phyloP scores from a whole-genome alignment of 495 filamentous ascomycete species.

The Tirmania nivea region DNA sequence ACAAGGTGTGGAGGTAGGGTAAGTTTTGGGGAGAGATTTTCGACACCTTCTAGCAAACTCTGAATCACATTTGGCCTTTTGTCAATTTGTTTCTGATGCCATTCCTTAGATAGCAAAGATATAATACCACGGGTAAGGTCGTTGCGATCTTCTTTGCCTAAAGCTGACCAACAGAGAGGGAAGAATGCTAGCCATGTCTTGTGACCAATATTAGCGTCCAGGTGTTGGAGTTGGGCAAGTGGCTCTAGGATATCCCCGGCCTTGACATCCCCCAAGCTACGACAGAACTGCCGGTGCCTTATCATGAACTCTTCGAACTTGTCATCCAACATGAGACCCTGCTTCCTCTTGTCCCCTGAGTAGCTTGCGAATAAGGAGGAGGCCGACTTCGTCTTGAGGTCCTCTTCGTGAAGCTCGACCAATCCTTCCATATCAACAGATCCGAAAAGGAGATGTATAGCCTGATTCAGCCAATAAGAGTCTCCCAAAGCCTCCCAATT shows the following conservation, averaged over 20 bases:
- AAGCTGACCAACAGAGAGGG: conserved; percentile 76
- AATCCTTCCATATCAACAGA: conserved; percentile 64
- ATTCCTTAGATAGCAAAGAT: conserved; percentile 72
- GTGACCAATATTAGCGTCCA: conserved; percentile 55
- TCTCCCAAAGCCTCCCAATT: conserved; percentile 93
- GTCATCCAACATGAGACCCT: conserved; percentile 53
- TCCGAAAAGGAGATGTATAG: conserved; percentile 72
- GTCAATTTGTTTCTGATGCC: conserved; percentile 80
- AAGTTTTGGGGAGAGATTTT: conserved; percentile 58
- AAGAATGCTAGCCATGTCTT: conserved; percentile 80
- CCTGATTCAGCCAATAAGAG: conserved; percentile 91
- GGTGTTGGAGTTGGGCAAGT: conserved; percentile 81
- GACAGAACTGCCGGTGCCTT: conserved; percentile 57
- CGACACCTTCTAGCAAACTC: conserved; percentile 65
- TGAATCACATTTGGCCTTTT: conserved; percentile 87
- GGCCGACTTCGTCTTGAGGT: conserved; percentile 53
- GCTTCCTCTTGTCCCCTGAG: conserved; percentile 47
- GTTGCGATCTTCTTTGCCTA: conserved; percentile 67
- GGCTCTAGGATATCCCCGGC: conserved; percentile 75
- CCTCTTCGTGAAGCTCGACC: conserved; percentile 55
- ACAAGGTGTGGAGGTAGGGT: conserved; percentile 88
- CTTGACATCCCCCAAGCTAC: conserved; percentile 61
- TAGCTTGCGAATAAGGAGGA: conserved; percentile 48
- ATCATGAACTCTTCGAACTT: conserved; percentile 60
- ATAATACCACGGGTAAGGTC: conserved; percentile 82